Evolutionary conservation across 768 basidiomycete species (phyloP), one percentile per base, ranked within the genome.

Genomic region (Podaxis sp.): DNA sequence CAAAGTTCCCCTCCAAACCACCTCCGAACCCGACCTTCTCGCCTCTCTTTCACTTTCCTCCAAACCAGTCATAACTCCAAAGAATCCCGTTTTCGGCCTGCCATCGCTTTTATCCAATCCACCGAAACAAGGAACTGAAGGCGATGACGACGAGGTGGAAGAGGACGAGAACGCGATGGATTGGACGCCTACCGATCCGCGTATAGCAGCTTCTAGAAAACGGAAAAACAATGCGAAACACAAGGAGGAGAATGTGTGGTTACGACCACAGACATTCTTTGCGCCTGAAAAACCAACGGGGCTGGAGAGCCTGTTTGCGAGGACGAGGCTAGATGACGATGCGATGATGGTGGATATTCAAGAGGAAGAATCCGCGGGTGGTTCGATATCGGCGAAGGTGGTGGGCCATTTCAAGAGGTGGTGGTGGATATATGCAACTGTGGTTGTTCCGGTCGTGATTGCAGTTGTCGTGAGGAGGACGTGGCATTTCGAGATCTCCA

Each of bases 241-340:
- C 33, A 65, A 65, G 5, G 68, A 74, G 15, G 74, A 81, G 19
- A 79, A 82, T 58, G 77, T 77, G 26, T 87, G 82, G 85, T 68
- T 93, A 55, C 83, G 85, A 4, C 89, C 87, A 3, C 90, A 91
- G 67, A 80, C 82, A 13, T 93, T 92, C 70, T 93, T 92, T 66
- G 83, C 89, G 15, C 90, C 90, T 0, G 90, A 92, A 70, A 82
- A 85, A 64, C 88, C 90, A 0, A 93, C 90, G 0, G 90, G 90
- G 13, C 79, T 93, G 7, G 90, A 93, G 72, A 78, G 80, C 40
- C 74, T 93, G 15, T 87, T 92, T 64, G 86, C 86, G 61, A 79
- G 77, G 64, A 86, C 89, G 11, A 81, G 79, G 55, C 74, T 89
- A 7, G 76, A 75, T 24, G 86, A 88, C 57, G 85, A 86, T 57